These are phyloP conservation scores for Leucocoprinus leucothites DNA, from an alignment of 768 basidiomycete species.

Conservation along the genomic window DNA sequence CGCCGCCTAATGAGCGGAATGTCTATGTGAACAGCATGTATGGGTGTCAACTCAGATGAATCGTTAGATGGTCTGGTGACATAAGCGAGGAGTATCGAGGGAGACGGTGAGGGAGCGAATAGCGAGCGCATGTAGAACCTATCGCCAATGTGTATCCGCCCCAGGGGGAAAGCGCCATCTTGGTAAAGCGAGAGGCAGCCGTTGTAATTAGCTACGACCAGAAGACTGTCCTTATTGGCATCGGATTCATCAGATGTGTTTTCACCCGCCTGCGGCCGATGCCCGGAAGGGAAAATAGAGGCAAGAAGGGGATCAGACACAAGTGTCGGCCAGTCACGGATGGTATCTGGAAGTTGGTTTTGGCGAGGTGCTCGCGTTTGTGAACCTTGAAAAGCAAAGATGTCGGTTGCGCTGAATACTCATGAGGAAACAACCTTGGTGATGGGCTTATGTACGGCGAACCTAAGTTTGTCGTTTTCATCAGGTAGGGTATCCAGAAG, in stretches of 20 bases:
- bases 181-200: constrained; percentile 65
- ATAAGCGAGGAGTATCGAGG: constrained; percentile 25
- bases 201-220: constrained; percentile 54
- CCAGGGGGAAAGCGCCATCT: constrained; percentile 75
- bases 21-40: constrained; percentile 28
- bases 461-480: constrained; percentile 67
- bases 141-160: constrained; percentile 24
- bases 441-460: constrained; percentile 22
- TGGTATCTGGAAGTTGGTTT: constrained; percentile 51
- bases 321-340: constrained; percentile 69
- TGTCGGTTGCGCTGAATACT: constrained; percentile 59
- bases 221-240: constrained; percentile 60
- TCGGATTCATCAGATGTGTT: constrained; percentile 39
- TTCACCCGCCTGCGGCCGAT: constrained; percentile 23
- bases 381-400: constrained; percentile 78
- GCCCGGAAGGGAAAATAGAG: constrained; percentile 53
- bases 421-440: constrained; percentile 15
- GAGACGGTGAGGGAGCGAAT: constrained; percentile 36
- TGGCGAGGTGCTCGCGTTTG: constrained; percentile 46
- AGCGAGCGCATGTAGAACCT: constrained; percentile 39
- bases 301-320: constrained; percentile 51
- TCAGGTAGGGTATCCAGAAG: constrained; percentile 70
- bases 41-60: background rate
- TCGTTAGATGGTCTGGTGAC: constrained; percentile 34
- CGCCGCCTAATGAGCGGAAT: constrained; percentile 57